Conservation (phyloP, 495 filamentous ascomycete genomes). For the Neurospora sp. region DNA sequence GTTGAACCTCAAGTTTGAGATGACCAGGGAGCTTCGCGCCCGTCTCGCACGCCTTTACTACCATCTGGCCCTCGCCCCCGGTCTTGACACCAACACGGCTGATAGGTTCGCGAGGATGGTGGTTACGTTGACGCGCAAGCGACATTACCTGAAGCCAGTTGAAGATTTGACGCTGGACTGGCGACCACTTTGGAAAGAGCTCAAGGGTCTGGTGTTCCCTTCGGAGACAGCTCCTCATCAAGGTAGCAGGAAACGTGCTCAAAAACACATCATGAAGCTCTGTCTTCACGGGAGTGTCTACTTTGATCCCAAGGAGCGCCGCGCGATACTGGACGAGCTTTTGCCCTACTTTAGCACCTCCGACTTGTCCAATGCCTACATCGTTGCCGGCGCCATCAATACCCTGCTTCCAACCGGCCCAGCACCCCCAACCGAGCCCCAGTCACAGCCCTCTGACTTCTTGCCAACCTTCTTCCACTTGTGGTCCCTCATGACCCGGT, state of each 20-base stretch:
- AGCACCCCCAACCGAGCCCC: constrained; percentile 54
- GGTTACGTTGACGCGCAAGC: constrained; percentile 83
- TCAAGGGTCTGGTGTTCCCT: constrained; percentile 82
- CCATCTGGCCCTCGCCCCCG: constrained; percentile 83
- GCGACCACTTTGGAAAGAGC: constrained; percentile 81
- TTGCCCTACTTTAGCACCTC: constrained; percentile 94
- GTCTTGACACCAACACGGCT: constrained; percentile 67
- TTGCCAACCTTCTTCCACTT: constrained; percentile 89
- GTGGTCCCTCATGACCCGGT: constrained; percentile 88
- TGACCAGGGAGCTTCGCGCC: constrained; percentile 68
- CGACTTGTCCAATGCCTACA: constrained; percentile 77
- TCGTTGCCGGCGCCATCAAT: constrained; percentile 78
- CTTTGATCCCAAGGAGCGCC: constrained; percentile 78
- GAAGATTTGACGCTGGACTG: constrained; percentile 88
- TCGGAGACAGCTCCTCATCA: constrained; percentile 55
- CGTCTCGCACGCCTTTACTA: constrained; percentile 87
- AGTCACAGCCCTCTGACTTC: constrained; percentile 71
- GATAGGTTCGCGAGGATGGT: constrained; percentile 97
- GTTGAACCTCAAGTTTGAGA: constrained; percentile 94
- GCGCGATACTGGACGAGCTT: constrained; percentile 85
- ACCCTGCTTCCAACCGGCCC: constrained; percentile 79
- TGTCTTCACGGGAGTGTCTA: constrained; percentile 84
- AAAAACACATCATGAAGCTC: constrained; percentile 64
- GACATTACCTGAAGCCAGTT: constrained; percentile 85
- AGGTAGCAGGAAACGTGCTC: constrained; percentile 27